Evolutionary conservation across 176 grass and related monocot species (phyloP).

Genomic region (Metroxylon sagu): DNA sequence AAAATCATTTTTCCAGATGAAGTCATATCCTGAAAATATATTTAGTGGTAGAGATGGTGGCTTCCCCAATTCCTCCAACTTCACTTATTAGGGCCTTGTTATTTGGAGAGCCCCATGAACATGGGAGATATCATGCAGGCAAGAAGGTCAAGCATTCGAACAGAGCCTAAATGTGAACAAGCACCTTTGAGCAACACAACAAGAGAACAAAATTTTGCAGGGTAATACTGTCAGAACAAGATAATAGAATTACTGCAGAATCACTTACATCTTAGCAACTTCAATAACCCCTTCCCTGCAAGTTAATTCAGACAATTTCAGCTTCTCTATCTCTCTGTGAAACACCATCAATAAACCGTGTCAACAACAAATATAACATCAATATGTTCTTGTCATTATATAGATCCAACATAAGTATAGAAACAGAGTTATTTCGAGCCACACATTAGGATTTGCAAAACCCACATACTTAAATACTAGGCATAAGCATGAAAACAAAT

Average conservation of each 20-base stretch:
- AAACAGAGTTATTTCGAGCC: neutral
- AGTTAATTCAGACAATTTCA: conserved; percentile 86
- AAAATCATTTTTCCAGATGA: too few species aligned
- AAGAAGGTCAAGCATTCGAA: too few species aligned
- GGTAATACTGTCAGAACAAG: neutral
- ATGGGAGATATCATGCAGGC: too few species aligned
- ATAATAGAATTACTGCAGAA: neutral
- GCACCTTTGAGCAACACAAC: neutral
- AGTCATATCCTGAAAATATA: too few species aligned
- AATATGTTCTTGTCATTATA: neutral
- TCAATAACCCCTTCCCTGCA: conserved; percentile 81
- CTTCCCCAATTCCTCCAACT: too few species aligned
- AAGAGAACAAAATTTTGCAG: neutral
- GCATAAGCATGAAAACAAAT: too few species aligned
- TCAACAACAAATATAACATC: conserved; percentile 1
- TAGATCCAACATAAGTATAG: neutral
- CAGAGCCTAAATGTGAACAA: too few species aligned
- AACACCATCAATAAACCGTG: neutral
- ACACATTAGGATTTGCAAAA: too few species aligned
- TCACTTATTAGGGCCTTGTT: too few species aligned
- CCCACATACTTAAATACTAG: too few species aligned
- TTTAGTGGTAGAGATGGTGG: too few species aligned
- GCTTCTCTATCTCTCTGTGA: conserved; percentile 82
- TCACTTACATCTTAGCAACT: conserved; percentile 70
- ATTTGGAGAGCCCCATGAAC: too few species aligned